Conservation (phyloP, 2,329 filamentous ascomycete species). For the Fusarium vanettenii region DNA sequence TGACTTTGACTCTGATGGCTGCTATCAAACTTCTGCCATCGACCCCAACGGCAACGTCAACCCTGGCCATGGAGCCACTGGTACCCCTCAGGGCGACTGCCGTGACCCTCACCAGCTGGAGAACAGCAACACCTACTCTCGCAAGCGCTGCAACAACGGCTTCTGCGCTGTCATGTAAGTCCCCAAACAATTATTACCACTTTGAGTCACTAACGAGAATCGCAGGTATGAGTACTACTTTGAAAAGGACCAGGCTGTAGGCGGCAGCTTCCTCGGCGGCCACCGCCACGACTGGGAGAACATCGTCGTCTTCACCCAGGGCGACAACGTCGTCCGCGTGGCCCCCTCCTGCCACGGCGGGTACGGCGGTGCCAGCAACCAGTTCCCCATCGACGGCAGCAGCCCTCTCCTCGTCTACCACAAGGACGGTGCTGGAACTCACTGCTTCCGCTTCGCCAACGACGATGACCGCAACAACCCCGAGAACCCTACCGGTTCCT, state of each 20-base stretch:
- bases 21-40: constrained; percentile 61
- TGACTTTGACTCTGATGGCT: constrained; percentile 55
- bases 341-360: constrained; percentile 45
- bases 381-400: constrained; percentile 33
- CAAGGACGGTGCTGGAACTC: constrained; percentile 44
- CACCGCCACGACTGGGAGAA: constrained; percentile 58
- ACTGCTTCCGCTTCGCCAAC: constrained; percentile 48
- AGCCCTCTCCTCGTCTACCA: constrained; percentile 44
- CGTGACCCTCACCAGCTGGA: constrained; percentile 46
- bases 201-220: background rate
- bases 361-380: constrained; percentile 39
- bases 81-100: constrained; percentile 45
- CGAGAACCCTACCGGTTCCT: constrained; percentile 42
- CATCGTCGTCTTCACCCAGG: constrained; percentile 49
- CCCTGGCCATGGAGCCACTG: constrained; percentile 41
- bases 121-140: constrained; percentile 48
- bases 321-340: constrained; percentile 40
- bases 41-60: constrained; percentile 49
- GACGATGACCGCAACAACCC: constrained; percentile 37
- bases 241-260: constrained; percentile 56
- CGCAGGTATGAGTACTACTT: constrained; percentile 52
- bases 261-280: constrained; percentile 46
- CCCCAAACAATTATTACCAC: accelerated
- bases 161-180: constrained; percentile 47
- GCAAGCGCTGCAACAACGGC: constrained; percentile 49